A percentile compares a stretch with the other conserved stretches of the same genome.
Conservation (phyloP, 75 land plant genomes). For the Pinus albicaulis region DNA sequence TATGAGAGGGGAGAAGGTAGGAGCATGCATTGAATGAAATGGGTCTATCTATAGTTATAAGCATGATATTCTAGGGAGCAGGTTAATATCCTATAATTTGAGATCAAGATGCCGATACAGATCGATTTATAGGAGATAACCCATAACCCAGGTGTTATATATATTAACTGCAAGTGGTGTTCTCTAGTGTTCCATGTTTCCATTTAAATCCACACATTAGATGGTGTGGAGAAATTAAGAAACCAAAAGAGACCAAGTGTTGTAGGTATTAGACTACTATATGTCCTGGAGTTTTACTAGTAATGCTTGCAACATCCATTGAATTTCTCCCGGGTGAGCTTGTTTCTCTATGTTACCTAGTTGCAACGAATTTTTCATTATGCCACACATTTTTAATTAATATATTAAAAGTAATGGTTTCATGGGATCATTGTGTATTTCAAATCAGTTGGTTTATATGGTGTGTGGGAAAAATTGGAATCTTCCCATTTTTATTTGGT, state of each 20-base stretch:
- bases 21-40: too few species aligned
- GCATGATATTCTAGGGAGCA: too few species aligned
- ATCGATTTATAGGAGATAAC: too few species aligned
- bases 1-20: too few species aligned
- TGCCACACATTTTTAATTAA: background rate
- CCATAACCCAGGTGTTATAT: too few species aligned
- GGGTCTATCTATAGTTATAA: too few species aligned
- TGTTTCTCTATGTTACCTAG: background rate
- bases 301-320: conserved; percentile 10
- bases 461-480: conserved; percentile 55
- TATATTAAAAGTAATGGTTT: background rate
- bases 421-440: background rate
- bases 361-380: background rate
- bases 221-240: background rate
- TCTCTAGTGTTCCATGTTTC: too few species aligned
- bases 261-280: conserved; percentile 19
- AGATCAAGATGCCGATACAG: too few species aligned
- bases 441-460: conserved; percentile 46
- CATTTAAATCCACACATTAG: background rate
- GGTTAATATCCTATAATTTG: too few species aligned
- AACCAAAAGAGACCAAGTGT: conserved; percentile 11
- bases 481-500: conserved; percentile 56
- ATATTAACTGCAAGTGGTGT: too few species aligned
- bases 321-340: conserved; percentile 21
- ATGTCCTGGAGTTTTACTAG: conserved; percentile 23